Evolutionary conservation across 1,139 yeast species (phyloP).

Genomic region (Taphrina flavorubra): DNA sequence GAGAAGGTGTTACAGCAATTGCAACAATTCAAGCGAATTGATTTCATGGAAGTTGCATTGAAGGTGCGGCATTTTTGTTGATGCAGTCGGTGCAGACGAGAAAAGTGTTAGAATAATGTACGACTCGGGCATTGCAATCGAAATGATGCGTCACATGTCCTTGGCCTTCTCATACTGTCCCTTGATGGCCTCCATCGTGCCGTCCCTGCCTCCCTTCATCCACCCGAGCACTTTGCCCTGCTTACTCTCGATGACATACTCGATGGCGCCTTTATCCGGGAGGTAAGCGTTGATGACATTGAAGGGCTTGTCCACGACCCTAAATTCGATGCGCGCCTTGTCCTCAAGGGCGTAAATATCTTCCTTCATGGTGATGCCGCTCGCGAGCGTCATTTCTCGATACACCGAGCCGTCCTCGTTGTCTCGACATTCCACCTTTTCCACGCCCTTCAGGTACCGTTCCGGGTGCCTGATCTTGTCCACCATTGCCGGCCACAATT

Average conservation of each 20-base stretch:
- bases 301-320: constrained; percentile 28
- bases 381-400: constrained; percentile 33
- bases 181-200: constrained; percentile 27
- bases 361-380: constrained; percentile 30
- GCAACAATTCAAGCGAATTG: too few relatives aligned
- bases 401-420: constrained; percentile 26
- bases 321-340: constrained; percentile 21
- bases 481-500: constrained; percentile 33
- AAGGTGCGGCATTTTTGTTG: too few relatives aligned
- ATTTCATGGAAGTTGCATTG: too few relatives aligned
- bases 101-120: too few relatives aligned
- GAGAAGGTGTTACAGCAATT: too few relatives aligned
- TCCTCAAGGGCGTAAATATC: constrained; percentile 9
- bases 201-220: constrained; percentile 33
- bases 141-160: background rate
- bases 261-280: constrained; percentile 19
- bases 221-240: constrained; percentile 31
- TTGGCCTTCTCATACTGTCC: constrained; percentile 30
- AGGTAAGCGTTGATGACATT: constrained; percentile 27
- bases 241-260: constrained; percentile 32
- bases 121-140: too few relatives aligned
- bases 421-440: constrained; percentile 11
- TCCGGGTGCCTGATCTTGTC: constrained; percentile 37
- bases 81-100: too few relatives aligned
- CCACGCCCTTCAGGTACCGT: constrained; percentile 23